Base-by-base conservation (phyloP, 441 rosid species). In the Populus hybrid region DNA sequence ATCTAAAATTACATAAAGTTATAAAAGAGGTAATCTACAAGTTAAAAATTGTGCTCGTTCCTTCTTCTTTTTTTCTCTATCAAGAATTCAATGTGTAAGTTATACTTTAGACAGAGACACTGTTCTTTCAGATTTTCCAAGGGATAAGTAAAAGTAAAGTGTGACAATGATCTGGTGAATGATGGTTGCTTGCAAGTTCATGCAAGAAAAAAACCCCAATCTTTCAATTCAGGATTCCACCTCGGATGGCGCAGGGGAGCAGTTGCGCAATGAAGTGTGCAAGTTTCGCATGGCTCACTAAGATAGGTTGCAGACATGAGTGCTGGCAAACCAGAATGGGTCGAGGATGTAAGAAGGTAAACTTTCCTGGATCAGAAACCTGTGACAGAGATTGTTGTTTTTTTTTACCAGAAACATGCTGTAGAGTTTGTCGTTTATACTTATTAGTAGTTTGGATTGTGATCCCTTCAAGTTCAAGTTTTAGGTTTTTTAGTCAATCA, bases 151-250 rank as follows among this genome's bases (percentile, higher is more conserved):
- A 4, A 42, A 10, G 33, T n/a, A n/a, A 69, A 40, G n/a, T 16
- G 28, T 2, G 63, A 21, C 4, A 68, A 28, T 61, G 74, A 33
- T 68, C 65, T 0, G 40, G 59, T 35, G 79, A 77, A 77, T 78
- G 76, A 81, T 82, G 87, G 84, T 90, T 64, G 90, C 93, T 88
- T 87, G 83, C 3, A 87, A 84, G 91, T 68, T 63, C 64, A 35
- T 64, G 69, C 82, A 74, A 77, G 45, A 9, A 23, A 73, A 80
- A 64, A 21, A 31, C 68, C 42, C 65, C 65, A 21, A 0, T 14
- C 69, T 42, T 64, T n/a, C 23, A 71, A 29, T 64, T 64, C 7
- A 28, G 29, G 24, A 23, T 64, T 61, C 65, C 28, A 21, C 21
- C 20, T 61, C 3, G 65, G 72, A 78, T 61, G 83, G 76, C 83